Percentiles rank a stretch among this genome's conserved stretches.
phyloP scores from a whole-genome alignment of 2,329 filamentous ascomycete species.

The Colletotrichum musicola region DNA sequence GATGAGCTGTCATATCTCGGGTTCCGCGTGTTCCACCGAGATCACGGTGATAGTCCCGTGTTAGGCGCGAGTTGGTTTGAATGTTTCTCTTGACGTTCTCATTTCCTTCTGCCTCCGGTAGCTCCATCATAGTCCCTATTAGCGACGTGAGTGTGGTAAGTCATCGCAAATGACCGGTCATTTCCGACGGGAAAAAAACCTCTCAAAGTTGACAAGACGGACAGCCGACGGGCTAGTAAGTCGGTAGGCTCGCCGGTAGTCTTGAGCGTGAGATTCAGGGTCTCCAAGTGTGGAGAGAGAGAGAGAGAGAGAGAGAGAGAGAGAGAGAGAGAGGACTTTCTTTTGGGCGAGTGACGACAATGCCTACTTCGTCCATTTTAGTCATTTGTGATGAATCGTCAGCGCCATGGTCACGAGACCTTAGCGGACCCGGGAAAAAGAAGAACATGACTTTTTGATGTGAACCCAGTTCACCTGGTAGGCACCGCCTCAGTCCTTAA shows the following conservation, averaged over 20 bases:
- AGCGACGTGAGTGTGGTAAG: neutral
- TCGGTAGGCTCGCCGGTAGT: neutral
- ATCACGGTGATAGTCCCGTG: too few species aligned
- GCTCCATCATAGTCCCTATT: neutral
- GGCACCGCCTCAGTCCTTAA: neutral
- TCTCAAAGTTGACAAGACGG: too few species aligned
- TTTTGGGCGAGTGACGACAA: neutral
- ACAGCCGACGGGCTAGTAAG: too few species aligned
- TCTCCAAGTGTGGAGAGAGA: too few species aligned
- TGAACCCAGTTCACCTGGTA: neutral
- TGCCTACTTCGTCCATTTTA: neutral
- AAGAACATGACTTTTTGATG: neutral
- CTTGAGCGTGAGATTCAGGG: neutral
- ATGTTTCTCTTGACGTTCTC: neutral
- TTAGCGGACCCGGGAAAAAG: neutral
- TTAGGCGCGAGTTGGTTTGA: too few species aligned
- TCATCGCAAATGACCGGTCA: conserved; percentile 28
- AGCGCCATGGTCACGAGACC: conserved; percentile 12
- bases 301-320: too few species aligned
- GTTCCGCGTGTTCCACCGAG: too few species aligned
- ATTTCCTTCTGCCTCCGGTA: conserved; percentile 3
- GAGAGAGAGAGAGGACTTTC: neutral
- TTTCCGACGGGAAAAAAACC: neutral
- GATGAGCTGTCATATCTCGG: too few species aligned
- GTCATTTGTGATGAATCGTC: conserved; percentile 28